phyloP scores from a whole-genome alignment of 2,329 filamentous ascomycete genomes.

The Pseudogymnoascus verrucosus region DNA sequence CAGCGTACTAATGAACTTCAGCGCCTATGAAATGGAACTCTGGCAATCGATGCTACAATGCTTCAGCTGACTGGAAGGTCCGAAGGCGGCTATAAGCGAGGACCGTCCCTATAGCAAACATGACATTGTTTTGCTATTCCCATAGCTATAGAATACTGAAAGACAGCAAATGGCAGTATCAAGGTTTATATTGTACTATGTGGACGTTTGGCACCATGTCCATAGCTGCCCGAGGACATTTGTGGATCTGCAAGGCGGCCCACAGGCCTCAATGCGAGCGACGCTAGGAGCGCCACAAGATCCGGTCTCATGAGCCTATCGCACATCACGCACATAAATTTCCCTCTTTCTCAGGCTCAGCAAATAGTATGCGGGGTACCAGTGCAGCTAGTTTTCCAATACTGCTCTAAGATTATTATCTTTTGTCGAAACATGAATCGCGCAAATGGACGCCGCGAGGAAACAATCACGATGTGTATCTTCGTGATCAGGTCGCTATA shows the following conservation, averaged over 20 bases:
- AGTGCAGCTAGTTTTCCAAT: neutral
- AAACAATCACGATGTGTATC: neutral
- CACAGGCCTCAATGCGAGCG: neutral
- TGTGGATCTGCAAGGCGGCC: neutral
- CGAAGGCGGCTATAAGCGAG: neutral
- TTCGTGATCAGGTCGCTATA: neutral
- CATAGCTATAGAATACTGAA: neutral
- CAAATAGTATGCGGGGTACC: neutral
- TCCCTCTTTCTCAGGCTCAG: neutral
- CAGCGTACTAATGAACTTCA: neutral
- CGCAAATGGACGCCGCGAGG: neutral
- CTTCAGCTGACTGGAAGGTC: neutral
- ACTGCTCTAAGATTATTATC: neutral
- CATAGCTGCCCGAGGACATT: neutral
- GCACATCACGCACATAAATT: neutral
- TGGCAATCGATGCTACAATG: neutral
- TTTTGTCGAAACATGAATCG: neutral
- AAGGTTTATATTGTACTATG: neutral
- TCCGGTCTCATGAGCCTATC: neutral
- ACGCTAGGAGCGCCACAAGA: neutral
- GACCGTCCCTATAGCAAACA: neutral
- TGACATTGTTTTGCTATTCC: neutral
- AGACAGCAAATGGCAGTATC: neutral
- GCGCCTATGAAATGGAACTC: neutral
- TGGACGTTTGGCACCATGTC: neutral